These are phyloP conservation scores for Bothriochloa decipiens DNA, from an alignment of 176 grass and related monocot genomes.

Conservation along the genomic window DNA sequence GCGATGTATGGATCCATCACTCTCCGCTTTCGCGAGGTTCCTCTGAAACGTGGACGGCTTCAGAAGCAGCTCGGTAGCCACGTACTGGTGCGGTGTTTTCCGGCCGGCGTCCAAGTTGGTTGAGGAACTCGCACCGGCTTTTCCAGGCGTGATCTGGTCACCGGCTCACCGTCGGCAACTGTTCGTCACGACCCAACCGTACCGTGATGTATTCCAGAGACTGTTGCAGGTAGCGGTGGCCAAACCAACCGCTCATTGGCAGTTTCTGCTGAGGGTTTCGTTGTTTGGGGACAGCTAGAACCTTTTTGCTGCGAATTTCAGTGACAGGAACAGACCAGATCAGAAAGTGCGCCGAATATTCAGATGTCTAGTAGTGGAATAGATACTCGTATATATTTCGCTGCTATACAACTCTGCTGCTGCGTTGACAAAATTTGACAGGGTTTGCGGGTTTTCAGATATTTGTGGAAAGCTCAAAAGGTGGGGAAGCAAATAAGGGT, in stretches of 20 bases:
- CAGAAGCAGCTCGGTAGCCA: neutral
- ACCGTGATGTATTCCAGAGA: neutral
- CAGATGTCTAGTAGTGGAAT: neutral
- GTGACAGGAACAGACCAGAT: neutral
- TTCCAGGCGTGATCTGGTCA: neutral
- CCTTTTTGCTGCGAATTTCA: neutral
- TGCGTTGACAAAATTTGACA: neutral
- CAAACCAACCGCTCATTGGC: neutral
- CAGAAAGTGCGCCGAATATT: neutral
- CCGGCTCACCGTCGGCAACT: neutral
- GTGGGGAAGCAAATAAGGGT: neutral
- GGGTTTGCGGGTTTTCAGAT: neutral
- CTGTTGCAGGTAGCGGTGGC: neutral
- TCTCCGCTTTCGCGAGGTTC: neutral
- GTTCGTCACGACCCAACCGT: neutral
- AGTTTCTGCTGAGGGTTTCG: neutral
- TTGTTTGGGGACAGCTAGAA: neutral
- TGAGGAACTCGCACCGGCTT: conserved; percentile 10
- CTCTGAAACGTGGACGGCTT: conserved; percentile 3
- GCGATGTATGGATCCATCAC: neutral
- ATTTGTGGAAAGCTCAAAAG: neutral
- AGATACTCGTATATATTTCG: neutral
- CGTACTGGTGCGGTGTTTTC: no score
- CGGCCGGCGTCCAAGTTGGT: no score
- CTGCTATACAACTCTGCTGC: neutral